phyloP scores from a whole-genome alignment of 257 asterid species.

The Solanum pimpinellifolium region DNA sequence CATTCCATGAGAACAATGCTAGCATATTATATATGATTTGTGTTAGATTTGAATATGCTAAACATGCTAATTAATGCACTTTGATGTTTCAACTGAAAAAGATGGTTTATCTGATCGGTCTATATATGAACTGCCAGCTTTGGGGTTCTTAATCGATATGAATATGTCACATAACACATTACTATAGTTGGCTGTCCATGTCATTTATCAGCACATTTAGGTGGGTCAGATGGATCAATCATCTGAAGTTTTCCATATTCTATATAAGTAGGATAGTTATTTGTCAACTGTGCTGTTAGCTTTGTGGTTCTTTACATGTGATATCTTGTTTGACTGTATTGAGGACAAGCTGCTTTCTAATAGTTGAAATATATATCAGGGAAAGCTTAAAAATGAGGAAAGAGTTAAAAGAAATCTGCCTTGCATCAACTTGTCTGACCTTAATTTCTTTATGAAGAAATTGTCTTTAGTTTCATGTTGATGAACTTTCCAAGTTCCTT shows the following conservation, averaged over 20 bases:
- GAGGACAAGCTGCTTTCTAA: background rate
- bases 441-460: background rate
- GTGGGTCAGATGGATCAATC: background rate
- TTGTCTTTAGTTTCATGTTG: background rate
- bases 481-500: background rate
- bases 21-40: background rate
- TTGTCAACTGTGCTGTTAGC: background rate
- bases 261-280: background rate
- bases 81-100: background rate
- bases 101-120: background rate
- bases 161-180: background rate
- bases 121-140: background rate
- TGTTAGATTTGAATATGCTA: background rate
- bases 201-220: background rate
- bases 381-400: background rate
- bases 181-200: background rate
- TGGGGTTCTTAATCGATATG: background rate
- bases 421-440: background rate
- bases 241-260: background rate
- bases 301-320: background rate
- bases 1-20: background rate
- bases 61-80: background rate
- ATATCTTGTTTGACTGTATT: background rate
- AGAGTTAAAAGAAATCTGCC: background rate
- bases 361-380: background rate